A percentile compares a stretch with the other conserved stretches of the same genome.
These are phyloP conservation scores for Ophiocordyceps robertsii DNA, from an alignment of 2,329 filamentous ascomycete genomes.

Conservation along the genomic window DNA sequence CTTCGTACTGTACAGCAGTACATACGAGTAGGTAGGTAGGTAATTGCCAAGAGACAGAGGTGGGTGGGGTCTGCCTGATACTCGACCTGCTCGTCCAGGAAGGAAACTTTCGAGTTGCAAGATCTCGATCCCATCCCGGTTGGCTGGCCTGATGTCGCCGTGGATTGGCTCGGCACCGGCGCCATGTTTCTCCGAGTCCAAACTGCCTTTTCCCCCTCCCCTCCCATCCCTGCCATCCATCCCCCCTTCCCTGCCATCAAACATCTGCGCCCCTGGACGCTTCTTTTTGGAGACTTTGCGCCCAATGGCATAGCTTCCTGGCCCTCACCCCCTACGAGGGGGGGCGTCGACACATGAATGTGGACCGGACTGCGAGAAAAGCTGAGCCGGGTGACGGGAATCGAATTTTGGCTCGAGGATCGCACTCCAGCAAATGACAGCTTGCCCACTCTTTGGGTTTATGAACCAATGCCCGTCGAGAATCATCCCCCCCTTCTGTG, in stretches of 20 bases:
- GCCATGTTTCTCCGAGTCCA: not conserved
- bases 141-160: not conserved
- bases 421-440: conserved; percentile 1
- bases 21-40: no score
- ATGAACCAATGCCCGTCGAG: conserved; percentile 2
- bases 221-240: not conserved
- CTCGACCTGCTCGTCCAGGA: not conserved
- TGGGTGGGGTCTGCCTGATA: not conserved
- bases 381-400: conserved; percentile 9
- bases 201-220: not conserved
- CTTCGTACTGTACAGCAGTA: no score
- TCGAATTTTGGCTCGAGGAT: conserved; percentile 17
- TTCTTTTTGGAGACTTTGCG: not conserved
- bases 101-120: not conserved
- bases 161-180: conserved; percentile 3
- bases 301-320: conserved; percentile 5
- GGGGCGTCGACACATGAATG: not conserved
- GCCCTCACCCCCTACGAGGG: not conserved
- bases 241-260: not conserved
- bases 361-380: not conserved
- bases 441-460: not conserved
- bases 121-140: conserved; percentile 5
- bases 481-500: not conserved
- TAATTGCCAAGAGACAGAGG: no score
- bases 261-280: not conserved